These are phyloP conservation scores for Euphorbia pulcherrima DNA, from an alignment of 345 rosid species.

Conservation along the genomic window DNA sequence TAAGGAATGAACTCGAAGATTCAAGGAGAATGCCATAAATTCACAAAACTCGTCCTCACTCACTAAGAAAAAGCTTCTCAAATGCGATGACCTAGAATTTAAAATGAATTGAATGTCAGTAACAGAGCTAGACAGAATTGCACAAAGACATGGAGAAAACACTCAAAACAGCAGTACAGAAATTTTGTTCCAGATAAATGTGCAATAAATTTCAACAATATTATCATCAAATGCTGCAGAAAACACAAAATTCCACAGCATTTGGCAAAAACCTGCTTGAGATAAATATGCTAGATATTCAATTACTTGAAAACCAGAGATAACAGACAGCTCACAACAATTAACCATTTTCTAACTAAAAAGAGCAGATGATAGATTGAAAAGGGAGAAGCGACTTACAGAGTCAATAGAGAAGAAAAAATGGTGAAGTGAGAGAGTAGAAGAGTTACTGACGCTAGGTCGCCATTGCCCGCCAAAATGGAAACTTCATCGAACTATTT, in stretches of 20 bases:
- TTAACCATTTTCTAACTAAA: background rate
- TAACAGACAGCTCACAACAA: background rate
- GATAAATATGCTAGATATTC: background rate
- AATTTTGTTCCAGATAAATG: background rate
- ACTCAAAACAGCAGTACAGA: background rate
- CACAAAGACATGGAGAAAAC: background rate
- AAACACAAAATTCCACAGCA: too few relatives aligned
- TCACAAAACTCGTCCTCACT: background rate
- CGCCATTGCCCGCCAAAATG: background rate
- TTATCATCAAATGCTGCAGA: background rate
- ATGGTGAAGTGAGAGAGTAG: background rate
- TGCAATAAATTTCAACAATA: too few relatives aligned
- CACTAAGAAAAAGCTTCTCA: background rate
- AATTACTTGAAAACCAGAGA: background rate
- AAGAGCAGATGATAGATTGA: background rate
- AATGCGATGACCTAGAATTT: background rate
- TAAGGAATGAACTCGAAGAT: slow-evolving; percentile 9
- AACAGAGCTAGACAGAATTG: background rate
- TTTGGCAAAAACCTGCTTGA: background rate
- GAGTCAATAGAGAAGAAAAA: background rate
- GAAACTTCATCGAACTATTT: background rate
- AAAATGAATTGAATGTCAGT: background rate
- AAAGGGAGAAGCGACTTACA: background rate
- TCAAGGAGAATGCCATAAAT: slow-evolving; percentile 19
- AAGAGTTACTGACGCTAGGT: background rate